Evolutionary conservation across 352 stramenopile genomes (phyloP), one percentile per base, ranked within the genome.

Genomic region (Phytophthora melonis): DNA sequence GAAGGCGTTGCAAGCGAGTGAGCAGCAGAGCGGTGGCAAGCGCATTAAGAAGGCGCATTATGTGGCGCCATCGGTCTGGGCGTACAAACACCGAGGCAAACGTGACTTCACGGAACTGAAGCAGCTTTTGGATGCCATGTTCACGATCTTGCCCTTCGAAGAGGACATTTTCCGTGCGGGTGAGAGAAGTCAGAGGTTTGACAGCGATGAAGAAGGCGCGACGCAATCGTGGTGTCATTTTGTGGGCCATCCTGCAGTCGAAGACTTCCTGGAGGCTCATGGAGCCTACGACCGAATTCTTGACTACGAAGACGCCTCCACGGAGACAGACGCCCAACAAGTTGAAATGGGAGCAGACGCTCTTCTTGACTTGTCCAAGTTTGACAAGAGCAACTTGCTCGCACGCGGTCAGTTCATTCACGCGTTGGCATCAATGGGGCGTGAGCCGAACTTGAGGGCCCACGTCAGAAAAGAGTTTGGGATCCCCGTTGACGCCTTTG

Each of bases 41-140:
- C 56, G 58, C 1, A 62, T 88, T 16, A 82, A 66, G 65, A 84
- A 87, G 54, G 86, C 88, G 36, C 88, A 95, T 63, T 95, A 91
- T 70, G 88, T 95, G n/a, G 84, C 86, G 36, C 88, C 88, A 11
- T 95, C 88, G 1, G 79, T 88, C 16, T 93, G 88, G 88, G 88
- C 88, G 41, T 95, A 92, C 72, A 84, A 80, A 32, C 79, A 93
- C 64, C 80, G 83, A 59, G 27, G 58, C 34, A 70, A 79, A 45
- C 67, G 62, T n/a, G 63, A 84, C 32, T 85, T 81, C 34, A 50
- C 58, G 3, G 72, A 81, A 10, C 71, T 94, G 25, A 49, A 60
- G 13, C 49, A 53, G 10, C 70, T 93, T 52, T 43, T 94, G 30
- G 74, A 94, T 62, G 76, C 70, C 49, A 89, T 94, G 80, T 91